phyloP scores from a whole-genome alignment of 2,329 filamentous ascomycete genomes.

The Xylariomycetidae sp. region DNA sequence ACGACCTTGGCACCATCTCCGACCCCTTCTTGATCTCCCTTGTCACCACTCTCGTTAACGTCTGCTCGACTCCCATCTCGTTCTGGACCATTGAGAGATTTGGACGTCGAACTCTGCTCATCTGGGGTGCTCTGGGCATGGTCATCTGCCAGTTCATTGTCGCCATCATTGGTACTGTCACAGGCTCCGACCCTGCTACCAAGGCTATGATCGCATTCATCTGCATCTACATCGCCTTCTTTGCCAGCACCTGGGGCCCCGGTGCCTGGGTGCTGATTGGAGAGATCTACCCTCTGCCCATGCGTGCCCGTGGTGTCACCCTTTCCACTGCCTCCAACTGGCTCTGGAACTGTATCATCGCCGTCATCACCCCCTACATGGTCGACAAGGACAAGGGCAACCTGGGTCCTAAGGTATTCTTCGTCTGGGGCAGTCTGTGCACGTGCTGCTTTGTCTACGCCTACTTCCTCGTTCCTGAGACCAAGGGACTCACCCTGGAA shows the following conservation, averaged over 20 bases:
- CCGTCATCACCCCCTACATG: conserved; percentile 70
- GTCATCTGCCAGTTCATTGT: conserved; percentile 83
- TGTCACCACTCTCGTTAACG: conserved; percentile 85
- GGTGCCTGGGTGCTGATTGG: conserved; percentile 79
- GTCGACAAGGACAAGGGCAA: conserved; percentile 57
- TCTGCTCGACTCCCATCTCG: conserved; percentile 77
- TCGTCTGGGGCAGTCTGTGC: conserved; percentile 70
- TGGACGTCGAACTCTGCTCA: conserved; percentile 74
- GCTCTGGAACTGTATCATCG: conserved; percentile 76
- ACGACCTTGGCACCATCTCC: conserved; percentile 67
- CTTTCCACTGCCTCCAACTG: conserved; percentile 87
- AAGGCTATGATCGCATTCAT: conserved; percentile 81
- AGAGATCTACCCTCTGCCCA: conserved; percentile 85
- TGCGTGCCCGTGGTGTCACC: conserved; percentile 81
- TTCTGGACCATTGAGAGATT: conserved; percentile 82
- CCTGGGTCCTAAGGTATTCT: conserved; percentile 67
- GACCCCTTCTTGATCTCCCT: conserved; percentile 81
- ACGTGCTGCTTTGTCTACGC: conserved; percentile 55
- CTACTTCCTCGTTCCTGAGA: conserved; percentile 71
- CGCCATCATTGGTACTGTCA: conserved; percentile 62
- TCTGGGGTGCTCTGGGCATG: conserved; percentile 78
- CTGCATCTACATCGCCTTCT: conserved; percentile 90
- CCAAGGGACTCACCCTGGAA: conserved; percentile 72
- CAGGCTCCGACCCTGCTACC: conserved; percentile 44
- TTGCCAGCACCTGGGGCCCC: conserved; percentile 80